phyloP scores from a whole-genome alignment of 139 green algal genomes.

The Yamagishiella unicocca region DNA sequence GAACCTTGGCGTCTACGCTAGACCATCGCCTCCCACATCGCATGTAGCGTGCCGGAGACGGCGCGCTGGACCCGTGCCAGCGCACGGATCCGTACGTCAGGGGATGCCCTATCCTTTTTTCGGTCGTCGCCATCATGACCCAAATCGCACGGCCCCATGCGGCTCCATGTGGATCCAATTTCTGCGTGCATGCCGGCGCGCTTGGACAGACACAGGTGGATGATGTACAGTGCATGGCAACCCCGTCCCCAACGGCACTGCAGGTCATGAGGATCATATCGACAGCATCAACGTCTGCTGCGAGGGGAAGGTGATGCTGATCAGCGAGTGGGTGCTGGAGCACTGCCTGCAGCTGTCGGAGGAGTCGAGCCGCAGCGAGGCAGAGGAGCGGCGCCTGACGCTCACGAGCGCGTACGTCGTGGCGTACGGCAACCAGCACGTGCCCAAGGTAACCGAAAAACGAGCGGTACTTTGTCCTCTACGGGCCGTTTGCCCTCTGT shows the following conservation, averaged over 20 bases:
- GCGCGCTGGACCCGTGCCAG: too few species aligned
- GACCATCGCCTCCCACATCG: too few species aligned
- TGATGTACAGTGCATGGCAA: not conserved
- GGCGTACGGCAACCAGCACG: not conserved
- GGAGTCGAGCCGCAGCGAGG: not conserved
- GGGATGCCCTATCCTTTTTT: not conserved
- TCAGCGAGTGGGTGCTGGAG: slow-evolving; percentile 39
- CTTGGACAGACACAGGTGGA: too few species aligned
- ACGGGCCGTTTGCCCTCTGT: too few species aligned
- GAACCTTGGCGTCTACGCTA: too few species aligned
- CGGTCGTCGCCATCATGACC: too few species aligned
- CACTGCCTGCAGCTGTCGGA: not conserved
- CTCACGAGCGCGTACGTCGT: not conserved
- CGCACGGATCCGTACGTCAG: not conserved
- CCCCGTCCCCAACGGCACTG: not conserved
- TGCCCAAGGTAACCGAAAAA: not conserved
- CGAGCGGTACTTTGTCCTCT: too few species aligned
- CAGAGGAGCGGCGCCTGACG: not conserved
- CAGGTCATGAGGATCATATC: slow-evolving; percentile 21
- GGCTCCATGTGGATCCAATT: not conserved
- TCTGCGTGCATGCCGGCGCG: too few species aligned
- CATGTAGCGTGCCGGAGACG: too few species aligned
- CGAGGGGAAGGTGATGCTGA: not conserved
- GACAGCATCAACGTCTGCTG: slow-evolving; percentile 12
- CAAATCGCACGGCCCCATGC: not conserved